Percentiles rank a stretch among this genome's conserved stretches.
Evolutionary conservation across 2,329 filamentous ascomycete species (phyloP).

Genomic region (Pseudocercospora macadamiae): DNA sequence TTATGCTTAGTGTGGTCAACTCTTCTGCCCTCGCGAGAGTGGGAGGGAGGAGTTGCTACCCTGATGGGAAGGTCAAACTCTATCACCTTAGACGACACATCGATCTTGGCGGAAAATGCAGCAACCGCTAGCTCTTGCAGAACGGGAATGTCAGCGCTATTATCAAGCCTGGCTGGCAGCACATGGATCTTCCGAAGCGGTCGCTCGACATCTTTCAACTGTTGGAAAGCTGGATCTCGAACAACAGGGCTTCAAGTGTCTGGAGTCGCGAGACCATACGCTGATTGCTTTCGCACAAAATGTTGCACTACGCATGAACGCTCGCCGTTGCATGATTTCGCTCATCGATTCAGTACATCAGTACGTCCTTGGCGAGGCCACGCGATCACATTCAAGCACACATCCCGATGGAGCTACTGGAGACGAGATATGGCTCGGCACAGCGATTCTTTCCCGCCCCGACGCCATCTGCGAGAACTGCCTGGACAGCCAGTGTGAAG

Average conservation of each 20-base stretch:
- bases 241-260: slow-evolving; percentile 27
- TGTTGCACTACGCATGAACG: slow-evolving; percentile 41
- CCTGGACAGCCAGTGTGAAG: slow-evolving; percentile 22
- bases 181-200: slow-evolving; percentile 29
- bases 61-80: too few relatives aligned
- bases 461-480: slow-evolving; percentile 40
- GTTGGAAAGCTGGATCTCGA: slow-evolving; percentile 28
- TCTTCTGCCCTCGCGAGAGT: too few relatives aligned
- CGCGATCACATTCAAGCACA: slow-evolving; percentile 42
- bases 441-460: slow-evolving; percentile 39
- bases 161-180: slow-evolving; percentile 32
- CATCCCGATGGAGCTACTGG: slow-evolving; percentile 38
- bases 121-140: too few relatives aligned
- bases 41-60: too few relatives aligned
- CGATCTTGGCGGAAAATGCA: too few relatives aligned
- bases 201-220: slow-evolving; percentile 31
- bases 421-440: slow-evolving; percentile 39
- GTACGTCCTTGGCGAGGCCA: slow-evolving; percentile 57
- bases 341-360: slow-evolving; percentile 54
- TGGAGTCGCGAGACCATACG: slow-evolving; percentile 34
- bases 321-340: slow-evolving; percentile 44
- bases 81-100: too few relatives aligned
- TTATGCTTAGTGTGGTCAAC: too few relatives aligned
- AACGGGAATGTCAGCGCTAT: slow-evolving; percentile 24
- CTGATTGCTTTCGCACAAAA: slow-evolving; percentile 52